Conservation (phyloP, 2,329 filamentous ascomycete species). For the Alternaria infectoria region DNA sequence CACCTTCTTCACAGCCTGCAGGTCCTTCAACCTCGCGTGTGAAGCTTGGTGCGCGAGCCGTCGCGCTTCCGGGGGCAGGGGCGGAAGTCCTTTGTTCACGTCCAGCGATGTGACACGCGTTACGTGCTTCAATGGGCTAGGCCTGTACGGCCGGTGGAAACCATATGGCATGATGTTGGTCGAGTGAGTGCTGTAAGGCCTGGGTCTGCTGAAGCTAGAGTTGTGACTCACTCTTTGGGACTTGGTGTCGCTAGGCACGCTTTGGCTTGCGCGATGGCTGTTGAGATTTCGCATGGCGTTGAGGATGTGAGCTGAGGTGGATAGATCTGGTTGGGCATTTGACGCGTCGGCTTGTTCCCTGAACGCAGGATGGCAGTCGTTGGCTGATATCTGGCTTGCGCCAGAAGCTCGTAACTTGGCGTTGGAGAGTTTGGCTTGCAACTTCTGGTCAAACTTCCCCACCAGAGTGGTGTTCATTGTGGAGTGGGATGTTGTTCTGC, state of each 20-base stretch:
- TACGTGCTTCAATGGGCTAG: slow-evolving; percentile 3
- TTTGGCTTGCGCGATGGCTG: neutral
- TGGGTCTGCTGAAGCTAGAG: neutral
- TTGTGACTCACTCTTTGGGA: neutral
- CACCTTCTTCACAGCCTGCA: neutral
- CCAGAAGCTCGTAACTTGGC: neutral
- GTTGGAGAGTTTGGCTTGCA: neutral
- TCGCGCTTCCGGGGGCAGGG: slow-evolving; percentile 7
- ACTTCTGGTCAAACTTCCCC: neutral
- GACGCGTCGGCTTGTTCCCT: neutral
- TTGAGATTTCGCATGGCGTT: neutral
- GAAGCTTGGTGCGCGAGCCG: neutral
- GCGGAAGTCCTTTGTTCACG: slow-evolving; percentile 15
- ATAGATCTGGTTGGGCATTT: neutral
- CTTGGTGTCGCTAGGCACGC: neutral
- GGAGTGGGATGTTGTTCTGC: neutral
- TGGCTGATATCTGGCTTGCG: neutral
- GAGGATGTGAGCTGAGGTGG: neutral
- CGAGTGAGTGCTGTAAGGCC: neutral
- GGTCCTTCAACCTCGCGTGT: neutral
- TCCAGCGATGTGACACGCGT: neutral
- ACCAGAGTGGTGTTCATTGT: neutral
- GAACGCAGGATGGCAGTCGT: neutral
- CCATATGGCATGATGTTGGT: neutral
- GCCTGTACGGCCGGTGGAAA: slow-evolving; percentile 8